These are phyloP conservation scores for Pseudocercospora pini-densiflorae DNA, from an alignment of 2,329 filamentous ascomycete species.

Conservation along the genomic window DNA sequence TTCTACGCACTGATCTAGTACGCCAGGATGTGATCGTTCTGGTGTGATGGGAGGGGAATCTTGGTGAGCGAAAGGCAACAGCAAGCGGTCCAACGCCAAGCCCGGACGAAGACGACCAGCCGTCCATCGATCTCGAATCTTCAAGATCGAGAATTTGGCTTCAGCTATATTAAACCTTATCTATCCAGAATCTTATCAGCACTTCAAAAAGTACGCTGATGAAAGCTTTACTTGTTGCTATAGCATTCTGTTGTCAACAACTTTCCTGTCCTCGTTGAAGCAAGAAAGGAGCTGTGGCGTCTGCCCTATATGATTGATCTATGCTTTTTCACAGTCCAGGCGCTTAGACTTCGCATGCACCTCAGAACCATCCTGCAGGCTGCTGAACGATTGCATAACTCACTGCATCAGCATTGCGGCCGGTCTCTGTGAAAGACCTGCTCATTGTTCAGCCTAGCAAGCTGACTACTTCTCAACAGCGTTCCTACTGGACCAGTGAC, in stretches of 20 bases:
- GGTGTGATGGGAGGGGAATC: not conserved
- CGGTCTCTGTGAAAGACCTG: not conserved
- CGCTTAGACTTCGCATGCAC: not conserved
- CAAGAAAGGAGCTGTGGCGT: not conserved
- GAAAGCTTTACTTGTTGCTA: not conserved
- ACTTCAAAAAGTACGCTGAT: not conserved
- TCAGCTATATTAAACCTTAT: not conserved
- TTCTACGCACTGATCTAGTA: not conserved
- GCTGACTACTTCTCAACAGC: not conserved
- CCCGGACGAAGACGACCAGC: not conserved
- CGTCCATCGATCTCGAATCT: not conserved
- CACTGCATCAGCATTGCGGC: not conserved
- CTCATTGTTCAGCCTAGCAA: not conserved
- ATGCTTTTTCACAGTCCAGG: not conserved
- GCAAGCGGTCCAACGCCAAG: not conserved
- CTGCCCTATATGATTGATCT: no score
- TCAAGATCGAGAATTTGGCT: not conserved
- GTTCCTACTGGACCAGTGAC: not conserved
- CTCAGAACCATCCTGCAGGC: not conserved
- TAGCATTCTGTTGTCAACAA: not conserved
- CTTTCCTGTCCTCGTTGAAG: not conserved
- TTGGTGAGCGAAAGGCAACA: not conserved
- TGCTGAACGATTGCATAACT: no score
- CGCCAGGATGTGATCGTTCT: not conserved
- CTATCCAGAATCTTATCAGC: not conserved